Percentiles rank a stretch among this genome's conserved stretches.
Conservation (phyloP, 2,329 filamentous ascomycete species). For the Macrophomina tecta region DNA sequence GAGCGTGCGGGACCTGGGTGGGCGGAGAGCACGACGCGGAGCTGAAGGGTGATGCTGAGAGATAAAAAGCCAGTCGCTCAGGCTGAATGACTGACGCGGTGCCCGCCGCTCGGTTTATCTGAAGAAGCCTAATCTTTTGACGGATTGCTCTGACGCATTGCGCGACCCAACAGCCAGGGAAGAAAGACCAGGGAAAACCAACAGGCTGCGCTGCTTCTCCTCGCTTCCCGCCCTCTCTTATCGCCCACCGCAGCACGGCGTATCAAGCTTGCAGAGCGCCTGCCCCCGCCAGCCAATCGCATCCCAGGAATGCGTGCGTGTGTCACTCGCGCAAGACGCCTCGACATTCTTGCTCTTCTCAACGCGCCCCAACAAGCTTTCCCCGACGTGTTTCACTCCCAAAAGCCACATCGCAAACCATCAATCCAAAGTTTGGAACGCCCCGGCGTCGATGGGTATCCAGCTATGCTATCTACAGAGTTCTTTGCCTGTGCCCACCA, state of each 20-base stretch:
- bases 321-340: constrained; percentile 1
- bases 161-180: constrained; percentile 1
- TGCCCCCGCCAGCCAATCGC: not conserved
- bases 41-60: not conserved
- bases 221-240: constrained; percentile 22
- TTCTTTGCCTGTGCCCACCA: not conserved
- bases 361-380: constrained; percentile 9
- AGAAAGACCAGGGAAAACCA: not conserved
- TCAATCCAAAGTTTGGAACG: not conserved
- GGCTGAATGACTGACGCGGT: not conserved
- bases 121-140: not conserved
- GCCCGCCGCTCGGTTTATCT: constrained; percentile 6
- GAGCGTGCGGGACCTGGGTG: not conserved
- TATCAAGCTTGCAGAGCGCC: constrained; percentile 23
- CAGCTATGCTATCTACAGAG: constrained; percentile 23
- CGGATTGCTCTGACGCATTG: constrained; percentile 16
- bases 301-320: not conserved
- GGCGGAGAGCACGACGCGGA: not conserved
- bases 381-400: not conserved
- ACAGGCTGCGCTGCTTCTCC: constrained; percentile 3
- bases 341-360: not conserved
- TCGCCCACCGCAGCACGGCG: constrained; percentile 18
- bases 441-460: not conserved
- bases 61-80: not conserved
- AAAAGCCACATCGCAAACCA: too few species aligned